These are phyloP conservation scores for Mortierella sp. DNA, from an alignment of 371 early-diverging fungal genomes.

Conservation along the genomic window DNA sequence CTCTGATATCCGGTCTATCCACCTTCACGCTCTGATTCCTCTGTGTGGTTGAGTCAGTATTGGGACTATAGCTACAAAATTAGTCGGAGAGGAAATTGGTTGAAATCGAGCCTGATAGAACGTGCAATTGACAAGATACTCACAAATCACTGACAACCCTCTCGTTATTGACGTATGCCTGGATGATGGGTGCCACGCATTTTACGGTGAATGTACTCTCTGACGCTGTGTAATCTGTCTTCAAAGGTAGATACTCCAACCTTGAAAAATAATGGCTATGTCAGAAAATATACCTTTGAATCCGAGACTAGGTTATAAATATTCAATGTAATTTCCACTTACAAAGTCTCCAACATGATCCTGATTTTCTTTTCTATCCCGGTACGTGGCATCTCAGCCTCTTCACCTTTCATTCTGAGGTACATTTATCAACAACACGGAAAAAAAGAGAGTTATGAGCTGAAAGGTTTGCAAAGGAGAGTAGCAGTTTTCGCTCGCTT, in stretches of 20 bases:
- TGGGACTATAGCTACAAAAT: conserved; percentile 4
- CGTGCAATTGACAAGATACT: neutral
- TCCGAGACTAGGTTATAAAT: neutral
- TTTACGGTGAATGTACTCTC: conserved; percentile 3
- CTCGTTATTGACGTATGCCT: neutral
- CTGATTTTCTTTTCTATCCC: neutral
- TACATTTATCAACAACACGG: neutral
- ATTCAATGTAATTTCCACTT: neutral
- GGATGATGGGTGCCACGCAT: conserved; percentile 1
- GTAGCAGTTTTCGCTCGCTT: neutral
- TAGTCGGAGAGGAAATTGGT: neutral
- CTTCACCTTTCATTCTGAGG: neutral
- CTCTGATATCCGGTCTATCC: conserved; percentile 3
- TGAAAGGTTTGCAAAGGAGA: neutral
- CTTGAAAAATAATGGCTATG: neutral
- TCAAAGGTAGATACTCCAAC: conserved; percentile 5
- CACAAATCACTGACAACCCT: neutral
- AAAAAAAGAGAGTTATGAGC: neutral
- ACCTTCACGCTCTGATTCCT: neutral
- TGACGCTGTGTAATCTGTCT: neutral
- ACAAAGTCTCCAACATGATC: conserved; percentile 2
- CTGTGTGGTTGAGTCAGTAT: conserved; percentile 5
- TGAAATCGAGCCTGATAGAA: neutral
- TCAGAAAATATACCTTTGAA: neutral
- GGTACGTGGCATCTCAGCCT: neutral